phyloP scores from a whole-genome alignment of 1,284 basidiomycete genomes.

The Ganoderma resinaceum region DNA sequence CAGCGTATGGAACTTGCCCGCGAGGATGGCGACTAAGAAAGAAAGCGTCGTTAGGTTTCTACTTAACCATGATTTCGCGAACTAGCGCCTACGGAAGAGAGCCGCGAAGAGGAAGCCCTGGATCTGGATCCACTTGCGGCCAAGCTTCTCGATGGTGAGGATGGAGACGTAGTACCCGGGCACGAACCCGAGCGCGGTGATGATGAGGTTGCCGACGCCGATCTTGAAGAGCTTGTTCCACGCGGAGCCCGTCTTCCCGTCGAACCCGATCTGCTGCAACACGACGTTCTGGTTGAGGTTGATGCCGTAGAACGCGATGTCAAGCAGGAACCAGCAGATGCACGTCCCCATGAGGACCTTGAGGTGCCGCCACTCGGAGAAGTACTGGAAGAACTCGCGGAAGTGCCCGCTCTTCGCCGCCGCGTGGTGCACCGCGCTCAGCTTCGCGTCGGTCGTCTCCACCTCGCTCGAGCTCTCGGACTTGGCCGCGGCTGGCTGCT shows the following conservation, averaged over 20 bases:
- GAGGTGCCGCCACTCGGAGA: conserved; percentile 62
- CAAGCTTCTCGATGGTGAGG: conserved; percentile 74
- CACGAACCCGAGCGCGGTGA: conserved; percentile 76
- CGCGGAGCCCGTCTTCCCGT: conserved; percentile 58
- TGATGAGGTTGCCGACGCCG: conserved; percentile 71
- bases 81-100: conserved; percentile 61
- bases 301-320: conserved; percentile 78
- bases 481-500: conserved; percentile 20
- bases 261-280: conserved; percentile 71
- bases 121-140: conserved; percentile 79
- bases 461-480: conserved; percentile 15
- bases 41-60: background rate
- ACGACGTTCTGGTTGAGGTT: conserved; percentile 83
- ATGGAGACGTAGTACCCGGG: conserved; percentile 79
- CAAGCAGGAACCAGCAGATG: conserved; percentile 62
- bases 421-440: conserved; percentile 16
- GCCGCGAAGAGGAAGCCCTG: conserved; percentile 80
- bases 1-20: conserved; percentile 70
- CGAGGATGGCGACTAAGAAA: conserved; percentile 67
- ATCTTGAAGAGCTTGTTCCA: conserved; percentile 73
- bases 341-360: conserved; percentile 61
- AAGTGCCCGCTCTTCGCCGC: conserved; percentile 48
- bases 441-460: conserved; percentile 7
- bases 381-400: conserved; percentile 56
- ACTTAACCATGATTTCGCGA: background rate